These are phyloP conservation scores for Phyllostachys edulis DNA, from an alignment of 176 grass and related monocot genomes.

Conservation along the genomic window DNA sequence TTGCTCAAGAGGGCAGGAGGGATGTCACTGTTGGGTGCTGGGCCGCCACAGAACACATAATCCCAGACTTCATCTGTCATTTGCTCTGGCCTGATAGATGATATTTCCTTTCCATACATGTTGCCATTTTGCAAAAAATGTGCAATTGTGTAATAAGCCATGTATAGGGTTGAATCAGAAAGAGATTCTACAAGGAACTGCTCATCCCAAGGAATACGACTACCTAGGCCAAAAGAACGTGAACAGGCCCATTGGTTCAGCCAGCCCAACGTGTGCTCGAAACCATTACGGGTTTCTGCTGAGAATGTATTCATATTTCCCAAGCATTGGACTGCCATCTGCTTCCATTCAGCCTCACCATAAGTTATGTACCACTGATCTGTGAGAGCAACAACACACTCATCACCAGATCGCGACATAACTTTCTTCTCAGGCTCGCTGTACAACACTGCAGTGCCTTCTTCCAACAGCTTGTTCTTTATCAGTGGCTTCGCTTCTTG, in stretches of 20 bases:
- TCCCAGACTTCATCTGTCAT: slow-evolving; percentile 83
- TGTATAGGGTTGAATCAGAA: slow-evolving; percentile 83
- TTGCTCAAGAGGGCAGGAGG: slow-evolving; percentile 46
- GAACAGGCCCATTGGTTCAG: slow-evolving; percentile 82
- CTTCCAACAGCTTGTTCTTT: slow-evolving; percentile 59
- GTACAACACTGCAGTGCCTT: slow-evolving; percentile 53
- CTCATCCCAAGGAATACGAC: slow-evolving; percentile 71
- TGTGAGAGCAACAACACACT: slow-evolving; percentile 79
- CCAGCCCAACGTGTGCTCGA: slow-evolving; percentile 76
- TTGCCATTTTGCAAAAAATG: slow-evolving; percentile 66
- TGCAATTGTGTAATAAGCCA: slow-evolving; percentile 71
- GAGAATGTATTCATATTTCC: slow-evolving; percentile 63
- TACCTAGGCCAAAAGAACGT: slow-evolving; percentile 80
- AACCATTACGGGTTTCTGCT: slow-evolving; percentile 55
- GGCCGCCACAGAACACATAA: slow-evolving; percentile 55
- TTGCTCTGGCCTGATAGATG: slow-evolving; percentile 46
- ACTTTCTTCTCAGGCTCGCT: slow-evolving; percentile 77
- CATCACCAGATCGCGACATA: slow-evolving; percentile 80
- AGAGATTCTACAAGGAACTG: slow-evolving; percentile 80
- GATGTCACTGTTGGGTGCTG: slow-evolving; percentile 52
- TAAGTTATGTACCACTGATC: slow-evolving; percentile 87
- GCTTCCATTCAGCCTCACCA: slow-evolving; percentile 79
- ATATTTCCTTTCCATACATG: slow-evolving; percentile 56
- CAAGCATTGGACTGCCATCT: slow-evolving; percentile 58
- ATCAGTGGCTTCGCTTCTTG: slow-evolving; percentile 78